A percentile compares a stretch with the other conserved stretches of the same genome.
These are phyloP conservation scores for Pisolithus microcarpus DNA, from an alignment of 768 basidiomycete genomes.

Conservation along the genomic window DNA sequence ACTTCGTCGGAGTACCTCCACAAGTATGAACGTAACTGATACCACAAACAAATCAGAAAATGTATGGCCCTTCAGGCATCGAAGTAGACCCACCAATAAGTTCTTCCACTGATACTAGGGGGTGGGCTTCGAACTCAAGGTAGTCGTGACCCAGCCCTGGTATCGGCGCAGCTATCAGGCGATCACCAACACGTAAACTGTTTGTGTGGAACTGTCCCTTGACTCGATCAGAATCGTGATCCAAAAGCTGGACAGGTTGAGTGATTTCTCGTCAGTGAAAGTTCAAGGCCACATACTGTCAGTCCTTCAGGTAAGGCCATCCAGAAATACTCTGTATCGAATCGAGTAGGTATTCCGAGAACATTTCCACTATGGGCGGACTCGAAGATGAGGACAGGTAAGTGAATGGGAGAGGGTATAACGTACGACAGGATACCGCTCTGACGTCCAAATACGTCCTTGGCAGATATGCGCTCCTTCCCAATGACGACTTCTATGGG, in stretches of 20 bases:
- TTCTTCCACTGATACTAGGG: slow-evolving; percentile 42
- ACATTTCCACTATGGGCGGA: slow-evolving; percentile 40
- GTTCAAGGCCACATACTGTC: slow-evolving; percentile 31
- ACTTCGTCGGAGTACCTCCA: slow-evolving; percentile 57
- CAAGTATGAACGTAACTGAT: slow-evolving; percentile 54
- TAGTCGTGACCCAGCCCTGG: slow-evolving; percentile 51
- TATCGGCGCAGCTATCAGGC: slow-evolving; percentile 43
- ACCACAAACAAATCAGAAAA: slow-evolving; percentile 8
- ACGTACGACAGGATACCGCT: slow-evolving; percentile 49
- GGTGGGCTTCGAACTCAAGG: slow-evolving; percentile 47
- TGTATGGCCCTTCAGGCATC: not conserved
- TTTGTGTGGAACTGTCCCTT: slow-evolving; percentile 49
- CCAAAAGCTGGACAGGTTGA: slow-evolving; percentile 36
- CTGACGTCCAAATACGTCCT: slow-evolving; percentile 51
- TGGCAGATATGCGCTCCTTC: slow-evolving; percentile 43
- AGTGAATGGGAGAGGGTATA: not conserved
- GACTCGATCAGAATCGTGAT: slow-evolving; percentile 42
- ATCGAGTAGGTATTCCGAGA: slow-evolving; percentile 55
- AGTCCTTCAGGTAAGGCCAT: slow-evolving; percentile 48
- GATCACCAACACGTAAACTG: slow-evolving; percentile 37
- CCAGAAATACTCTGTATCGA: slow-evolving; percentile 56
- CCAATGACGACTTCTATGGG: slow-evolving; percentile 45
- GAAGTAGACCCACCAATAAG: slow-evolving; percentile 35
- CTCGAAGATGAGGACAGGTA: not conserved
- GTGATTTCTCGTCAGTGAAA: not conserved